These are phyloP conservation scores for Phlegmacium glaucopus DNA, from an alignment of 768 basidiomycete species.

Conservation along the genomic window DNA sequence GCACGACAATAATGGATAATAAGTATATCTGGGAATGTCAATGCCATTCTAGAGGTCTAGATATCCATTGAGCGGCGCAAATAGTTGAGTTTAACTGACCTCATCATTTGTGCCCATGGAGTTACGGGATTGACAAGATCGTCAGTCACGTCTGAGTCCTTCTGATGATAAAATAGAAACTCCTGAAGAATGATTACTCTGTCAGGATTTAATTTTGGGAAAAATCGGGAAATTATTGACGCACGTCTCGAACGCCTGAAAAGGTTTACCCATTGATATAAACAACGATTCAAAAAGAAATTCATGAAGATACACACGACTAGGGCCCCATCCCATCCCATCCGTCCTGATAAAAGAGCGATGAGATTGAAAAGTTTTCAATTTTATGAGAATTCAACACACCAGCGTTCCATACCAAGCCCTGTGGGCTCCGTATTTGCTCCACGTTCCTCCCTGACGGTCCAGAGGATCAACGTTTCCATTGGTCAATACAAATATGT, in stretches of 20 bases:
- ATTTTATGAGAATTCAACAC: slow-evolving; percentile 13
- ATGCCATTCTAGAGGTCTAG: slow-evolving; percentile 12
- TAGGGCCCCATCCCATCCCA: slow-evolving; percentile 83
- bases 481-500: neutral
- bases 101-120: slow-evolving; percentile 74
- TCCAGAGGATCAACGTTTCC: neutral
- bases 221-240: slow-evolving; percentile 21
- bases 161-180: slow-evolving; percentile 83
- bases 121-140: slow-evolving; percentile 55
- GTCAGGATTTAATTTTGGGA: slow-evolving; percentile 21
- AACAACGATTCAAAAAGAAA: slow-evolving; percentile 1
- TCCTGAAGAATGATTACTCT: slow-evolving; percentile 43
- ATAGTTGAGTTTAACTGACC: slow-evolving; percentile 32
- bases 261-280: slow-evolving; percentile 14
- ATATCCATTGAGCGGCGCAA: slow-evolving; percentile 10
- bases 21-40: slow-evolving; percentile 7
- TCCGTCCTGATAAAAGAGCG: slow-evolving; percentile 35
- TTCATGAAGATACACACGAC: slow-evolving; percentile 50
- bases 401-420: slow-evolving; percentile 86
- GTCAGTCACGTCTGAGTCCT: slow-evolving; percentile 61
- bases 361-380: neutral
- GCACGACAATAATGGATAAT: slow-evolving; percentile 3
- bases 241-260: slow-evolving; percentile 51
- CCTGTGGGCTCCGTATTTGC: slow-evolving; percentile 81
- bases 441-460: slow-evolving; percentile 69